phyloP scores from a whole-genome alignment of 1,284 basidiomycete genomes.

The Leccinum solheimii region DNA sequence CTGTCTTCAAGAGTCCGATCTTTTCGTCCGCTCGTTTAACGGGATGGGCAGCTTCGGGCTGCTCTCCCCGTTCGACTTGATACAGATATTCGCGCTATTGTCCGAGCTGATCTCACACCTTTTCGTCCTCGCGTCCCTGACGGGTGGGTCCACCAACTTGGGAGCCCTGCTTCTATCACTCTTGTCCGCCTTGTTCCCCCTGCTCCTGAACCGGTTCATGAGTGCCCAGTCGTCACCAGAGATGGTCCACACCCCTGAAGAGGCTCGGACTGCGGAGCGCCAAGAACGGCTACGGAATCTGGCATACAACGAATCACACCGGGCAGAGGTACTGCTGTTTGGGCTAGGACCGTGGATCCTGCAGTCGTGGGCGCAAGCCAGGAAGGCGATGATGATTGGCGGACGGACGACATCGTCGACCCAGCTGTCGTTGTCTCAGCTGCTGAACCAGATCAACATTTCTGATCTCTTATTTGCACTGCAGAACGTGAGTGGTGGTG shows the following conservation, averaged over 20 bases:
- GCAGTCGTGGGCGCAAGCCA: constrained; percentile 65
- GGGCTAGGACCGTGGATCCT: constrained; percentile 81
- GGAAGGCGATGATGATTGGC: constrained; percentile 56
- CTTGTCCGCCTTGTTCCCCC: constrained; percentile 54
- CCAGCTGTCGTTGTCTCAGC: constrained; percentile 38
- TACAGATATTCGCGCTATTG: constrained; percentile 66
- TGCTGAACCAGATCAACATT: constrained; percentile 59
- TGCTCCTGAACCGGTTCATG: constrained; percentile 51
- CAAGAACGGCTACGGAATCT: constrained; percentile 73
- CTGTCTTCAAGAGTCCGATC: constrained; percentile 79
- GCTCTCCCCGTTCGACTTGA: constrained; percentile 73
- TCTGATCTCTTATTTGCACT: constrained; percentile 62
- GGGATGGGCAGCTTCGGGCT: constrained; percentile 67
- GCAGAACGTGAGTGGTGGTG: constrained; percentile 57
- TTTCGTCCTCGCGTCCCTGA: constrained; percentile 66
- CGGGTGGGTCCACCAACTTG: constrained; percentile 54
- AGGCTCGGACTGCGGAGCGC: constrained; percentile 60
- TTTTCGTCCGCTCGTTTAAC: constrained; percentile 74
- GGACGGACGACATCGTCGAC: constrained; percentile 46
- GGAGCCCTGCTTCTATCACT: constrained; percentile 61
- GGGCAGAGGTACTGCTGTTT: constrained; percentile 77
- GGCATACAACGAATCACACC: constrained; percentile 66
- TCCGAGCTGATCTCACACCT: constrained; percentile 72
- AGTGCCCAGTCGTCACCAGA: constrained; percentile 44
- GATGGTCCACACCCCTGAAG: constrained; percentile 47